Base-by-base conservation (phyloP, 768 basidiomycete genomes). In the Mrakia gelida region DNA sequence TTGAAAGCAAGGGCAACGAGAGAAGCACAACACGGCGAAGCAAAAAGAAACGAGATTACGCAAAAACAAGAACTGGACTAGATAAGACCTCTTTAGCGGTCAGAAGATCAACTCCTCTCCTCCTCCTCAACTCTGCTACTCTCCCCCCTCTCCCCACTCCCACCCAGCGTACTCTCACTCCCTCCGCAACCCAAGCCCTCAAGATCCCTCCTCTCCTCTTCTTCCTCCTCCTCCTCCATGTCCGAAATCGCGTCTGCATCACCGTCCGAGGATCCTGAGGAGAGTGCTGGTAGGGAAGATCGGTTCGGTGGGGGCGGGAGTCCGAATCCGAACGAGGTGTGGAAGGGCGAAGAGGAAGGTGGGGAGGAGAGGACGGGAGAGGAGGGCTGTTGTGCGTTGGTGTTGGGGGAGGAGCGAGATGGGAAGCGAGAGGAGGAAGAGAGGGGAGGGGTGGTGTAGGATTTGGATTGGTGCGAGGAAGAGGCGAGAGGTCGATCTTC, bases 91-190 rank as follows among this genome's bases (percentile, higher is more conserved):
- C 45, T 15, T 45, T n/a, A n/a, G n/a, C n/a, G n/a, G n/a, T n/a
- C 45, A n/a, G 45, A 45, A 67, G 23, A 67, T 67, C 65, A 21
- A 21, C 32, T 21, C 65, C 38, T 34, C 65, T 67, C 32, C 38
- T 67, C 65, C 23, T 32, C 32, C 62, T 63, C 18, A 1, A 6
- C 18, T 28, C 16, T 23, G 11, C 38, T 38, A 28, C 34, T 23
- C 15, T 67, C 38, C 21, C 34, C 38, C 38, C 65, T 32, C 32
- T 30, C 65, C 38, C 32, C 32, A 10, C 18, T 23, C 67, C 67
- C 38, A 70, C 67, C 67, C 10, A 70, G 38, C 67, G 67, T 38
- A 45, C 21, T 41, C 38, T 70, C 67, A 23, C 67, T 70, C 67
- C 67, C 63, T 32, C 63, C 67, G 38, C 67, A 63, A 21, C 63